These are phyloP conservation scores for Thielaviopsis musarum DNA, from an alignment of 2,329 filamentous ascomycete genomes.

Conservation along the genomic window DNA sequence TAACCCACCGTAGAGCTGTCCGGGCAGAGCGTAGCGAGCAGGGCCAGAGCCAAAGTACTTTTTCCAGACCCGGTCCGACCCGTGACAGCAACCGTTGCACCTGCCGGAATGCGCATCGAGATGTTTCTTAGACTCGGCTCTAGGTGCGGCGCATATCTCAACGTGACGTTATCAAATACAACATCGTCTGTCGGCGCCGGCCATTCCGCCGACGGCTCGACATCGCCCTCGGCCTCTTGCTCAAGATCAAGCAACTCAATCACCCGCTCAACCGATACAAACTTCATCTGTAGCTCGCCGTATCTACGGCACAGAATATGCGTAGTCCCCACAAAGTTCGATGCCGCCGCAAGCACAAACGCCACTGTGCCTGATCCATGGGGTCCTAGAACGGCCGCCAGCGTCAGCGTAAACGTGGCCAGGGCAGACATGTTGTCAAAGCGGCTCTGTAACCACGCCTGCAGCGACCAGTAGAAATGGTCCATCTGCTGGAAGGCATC, in stretches of 20 bases:
- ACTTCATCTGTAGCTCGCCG: slow-evolving; percentile 77
- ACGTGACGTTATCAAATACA: slow-evolving; percentile 57
- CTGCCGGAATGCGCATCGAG: slow-evolving; percentile 53
- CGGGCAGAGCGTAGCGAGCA: slow-evolving; percentile 39
- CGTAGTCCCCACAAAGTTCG: slow-evolving; percentile 51
- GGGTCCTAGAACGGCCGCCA: slow-evolving; percentile 57
- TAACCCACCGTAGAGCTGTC: neutral
- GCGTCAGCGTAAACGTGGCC: slow-evolving; percentile 57
- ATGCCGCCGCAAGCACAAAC: slow-evolving; percentile 62
- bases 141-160: slow-evolving; percentile 63
- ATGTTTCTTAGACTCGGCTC: slow-evolving; percentile 55
- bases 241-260: slow-evolving; percentile 67
- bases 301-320: slow-evolving; percentile 64
- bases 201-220: slow-evolving; percentile 61
- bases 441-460: slow-evolving; percentile 69
- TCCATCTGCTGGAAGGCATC: slow-evolving; percentile 90
- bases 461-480: slow-evolving; percentile 85
- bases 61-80: slow-evolving; percentile 80
- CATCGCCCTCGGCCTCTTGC: slow-evolving; percentile 50
- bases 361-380: slow-evolving; percentile 65
- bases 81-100: slow-evolving; percentile 48
- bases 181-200: slow-evolving; percentile 56
- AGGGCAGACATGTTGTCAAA: slow-evolving; percentile 56
- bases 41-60: slow-evolving; percentile 50
- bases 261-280: slow-evolving; percentile 76